A percentile compares a stretch with the other conserved stretches of the same genome.
Evolutionary conservation across 2,329 filamentous ascomycete species (phyloP).

Genomic region (Huntiella decipiens): DNA sequence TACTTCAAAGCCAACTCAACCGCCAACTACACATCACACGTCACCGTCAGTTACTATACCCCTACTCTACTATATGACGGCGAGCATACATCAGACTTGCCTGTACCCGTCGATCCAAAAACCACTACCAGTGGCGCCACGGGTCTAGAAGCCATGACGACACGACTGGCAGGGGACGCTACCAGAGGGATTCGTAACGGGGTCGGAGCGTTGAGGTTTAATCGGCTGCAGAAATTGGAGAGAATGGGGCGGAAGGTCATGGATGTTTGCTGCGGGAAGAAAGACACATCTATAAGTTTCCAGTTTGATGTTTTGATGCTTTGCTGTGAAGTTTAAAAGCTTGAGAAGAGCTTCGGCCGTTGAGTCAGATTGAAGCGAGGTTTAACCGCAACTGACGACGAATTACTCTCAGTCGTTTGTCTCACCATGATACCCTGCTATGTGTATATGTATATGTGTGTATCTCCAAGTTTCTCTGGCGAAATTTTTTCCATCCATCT

Average conservation of each 20-base stretch:
- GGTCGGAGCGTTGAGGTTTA: not conserved
- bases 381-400: no score
- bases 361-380: no score
- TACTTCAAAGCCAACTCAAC: slow-evolving; percentile 68
- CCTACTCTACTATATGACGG: slow-evolving; percentile 13
- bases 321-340: no score
- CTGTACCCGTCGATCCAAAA: slow-evolving; percentile 79
- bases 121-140: slow-evolving; percentile 54
- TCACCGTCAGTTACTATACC: slow-evolving; percentile 1
- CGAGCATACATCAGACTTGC: slow-evolving; percentile 63
- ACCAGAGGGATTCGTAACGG: slow-evolving; percentile 12
- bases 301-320: no score
- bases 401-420: no score
- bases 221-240: slow-evolving; percentile 1
- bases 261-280: not conserved
- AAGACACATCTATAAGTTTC: no score
- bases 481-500: no score
- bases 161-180: not conserved
- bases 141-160: slow-evolving; percentile 18
- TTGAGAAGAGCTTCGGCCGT: no score
- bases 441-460: no score
- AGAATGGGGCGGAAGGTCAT: not conserved
- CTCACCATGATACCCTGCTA: no score
- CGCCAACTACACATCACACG: slow-evolving; percentile 42
- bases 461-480: no score